Conservation (phyloP, 1,284 basidiomycete genomes). For the Anthracocystis walkeri region DNA sequence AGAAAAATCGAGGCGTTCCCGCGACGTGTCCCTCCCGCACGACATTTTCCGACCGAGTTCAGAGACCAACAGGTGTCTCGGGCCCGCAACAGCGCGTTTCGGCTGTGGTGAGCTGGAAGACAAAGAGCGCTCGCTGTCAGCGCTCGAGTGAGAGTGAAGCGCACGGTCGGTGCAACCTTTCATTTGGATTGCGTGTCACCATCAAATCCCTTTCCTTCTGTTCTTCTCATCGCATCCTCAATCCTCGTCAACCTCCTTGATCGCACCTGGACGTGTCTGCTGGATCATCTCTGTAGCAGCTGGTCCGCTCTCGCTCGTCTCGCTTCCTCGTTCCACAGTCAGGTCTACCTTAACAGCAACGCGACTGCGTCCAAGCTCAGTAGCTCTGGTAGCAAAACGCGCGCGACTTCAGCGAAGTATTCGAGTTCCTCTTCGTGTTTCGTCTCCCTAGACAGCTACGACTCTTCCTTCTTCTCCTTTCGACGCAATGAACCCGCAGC, state of each 20-base stretch:
- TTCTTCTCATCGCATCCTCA: constrained; percentile 4
- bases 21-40: too few relatives aligned
- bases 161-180: constrained; percentile 17
- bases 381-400: neutral
- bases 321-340: neutral
- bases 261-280: too few relatives aligned
- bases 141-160: constrained; percentile 1
- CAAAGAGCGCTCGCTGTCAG: constrained; percentile 1
- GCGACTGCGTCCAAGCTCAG: neutral
- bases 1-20: too few relatives aligned
- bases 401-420: neutral
- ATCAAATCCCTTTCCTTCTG: neutral
- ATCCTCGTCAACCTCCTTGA: neutral
- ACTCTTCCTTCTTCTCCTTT: neutral
- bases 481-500: constrained; percentile 28
- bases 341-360: neutral
- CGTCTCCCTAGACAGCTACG: neutral
- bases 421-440: neutral
- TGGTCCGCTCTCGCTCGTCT: neutral
- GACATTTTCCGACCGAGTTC: too few relatives aligned
- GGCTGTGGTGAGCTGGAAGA: constrained; percentile 11
- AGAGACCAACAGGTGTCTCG: too few relatives aligned
- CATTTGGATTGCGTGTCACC: constrained; percentile 5
- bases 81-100: too few relatives aligned
- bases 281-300: neutral